Evolutionary conservation across 345 rosid genomes (phyloP).

Genomic region (Brassica napus): DNA sequence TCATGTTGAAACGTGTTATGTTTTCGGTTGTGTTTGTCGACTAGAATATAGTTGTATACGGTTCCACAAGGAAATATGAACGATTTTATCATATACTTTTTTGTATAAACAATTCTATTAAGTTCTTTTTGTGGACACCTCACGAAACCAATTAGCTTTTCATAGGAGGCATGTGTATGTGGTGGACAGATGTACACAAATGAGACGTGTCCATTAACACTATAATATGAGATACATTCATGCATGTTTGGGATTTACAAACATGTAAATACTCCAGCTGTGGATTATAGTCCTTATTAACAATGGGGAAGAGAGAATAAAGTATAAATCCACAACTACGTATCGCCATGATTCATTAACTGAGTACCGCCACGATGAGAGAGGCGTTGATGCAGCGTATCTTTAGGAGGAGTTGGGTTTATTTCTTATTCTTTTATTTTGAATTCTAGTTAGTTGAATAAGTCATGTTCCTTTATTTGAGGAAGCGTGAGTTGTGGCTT

Average conservation of each 20-base stretch:
- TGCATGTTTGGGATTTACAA: conserved; percentile 12
- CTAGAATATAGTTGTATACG: background rate
- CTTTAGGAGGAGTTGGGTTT: too few species aligned
- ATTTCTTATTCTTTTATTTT: too few species aligned
- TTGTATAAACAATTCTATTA: background rate
- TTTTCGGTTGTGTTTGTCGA: background rate
- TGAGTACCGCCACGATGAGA: conserved; percentile 1
- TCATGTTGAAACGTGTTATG: conserved; percentile 5
- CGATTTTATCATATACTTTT: background rate
- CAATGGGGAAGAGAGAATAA: background rate
- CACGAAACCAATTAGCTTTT: conserved; percentile 16
- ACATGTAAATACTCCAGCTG: conserved; percentile 8
- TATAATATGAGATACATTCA: background rate
- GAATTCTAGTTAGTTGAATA: too few species aligned
- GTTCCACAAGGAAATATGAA: background rate
- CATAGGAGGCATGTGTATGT: background rate
- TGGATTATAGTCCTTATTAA: background rate
- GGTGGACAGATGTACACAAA: conserved; percentile 10
- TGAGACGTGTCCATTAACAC: conserved; percentile 20
- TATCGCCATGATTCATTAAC: background rate
- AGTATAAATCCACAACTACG: too few species aligned
- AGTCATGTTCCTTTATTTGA: too few species aligned
- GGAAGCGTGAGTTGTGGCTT: too few species aligned
- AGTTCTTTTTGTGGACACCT: conserved; percentile 15
- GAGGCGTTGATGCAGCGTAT: background rate